Evolutionary conservation across 371 early-diverging fungal species (phyloP), one percentile per base, ranked within the genome.

Genomic region (Mortierella polycephala): DNA sequence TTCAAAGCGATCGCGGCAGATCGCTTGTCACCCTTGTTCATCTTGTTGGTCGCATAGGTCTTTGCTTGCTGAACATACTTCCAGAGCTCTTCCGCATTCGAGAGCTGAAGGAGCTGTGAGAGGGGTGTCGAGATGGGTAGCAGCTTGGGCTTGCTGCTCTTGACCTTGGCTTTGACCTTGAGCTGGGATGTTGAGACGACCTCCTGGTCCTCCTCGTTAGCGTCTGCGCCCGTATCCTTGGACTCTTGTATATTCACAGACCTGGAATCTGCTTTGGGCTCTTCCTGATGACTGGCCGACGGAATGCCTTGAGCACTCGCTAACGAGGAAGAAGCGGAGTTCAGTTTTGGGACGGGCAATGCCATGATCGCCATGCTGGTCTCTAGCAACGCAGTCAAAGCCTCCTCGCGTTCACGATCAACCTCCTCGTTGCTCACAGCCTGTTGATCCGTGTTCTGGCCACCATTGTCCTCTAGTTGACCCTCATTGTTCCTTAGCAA

Each of bases 1-100:
- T 79, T 79, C 46, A 79, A 44, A 7, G 79, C 73, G 40, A 69
- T 72, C 12, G 79, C 69, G 0, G 79, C 79, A 5, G 79, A 79
- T n/a, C 73, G 59, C 52, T 72, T 79, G 46, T 79, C 79, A 2
- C 79, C 73, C 59, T 79, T 79, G 67, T 72, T 79, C 79, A 79
- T 79, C 46, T 58, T 55, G 6, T 65, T 67, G 2, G 73, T 60
- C 12, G 79, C 79, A 65, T 72, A 79, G 7, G 61, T 65, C 62
- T 79, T 79, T 12, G 79, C 79, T 40, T 79, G 79, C 42, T 79
- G 79, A 11, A 72, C 73, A 59, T 79, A 79, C 12, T 60, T 62
- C 79, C 79, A 79, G 12, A 79, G 52, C 45, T 79, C 73, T 9
- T 79, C 79, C 9, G 79, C 58, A 18, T 72, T 69, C 23, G 54